Base-by-base conservation (phyloP, 495 filamentous ascomycete species). In the Massariosphaeria phaeospora region DNA sequence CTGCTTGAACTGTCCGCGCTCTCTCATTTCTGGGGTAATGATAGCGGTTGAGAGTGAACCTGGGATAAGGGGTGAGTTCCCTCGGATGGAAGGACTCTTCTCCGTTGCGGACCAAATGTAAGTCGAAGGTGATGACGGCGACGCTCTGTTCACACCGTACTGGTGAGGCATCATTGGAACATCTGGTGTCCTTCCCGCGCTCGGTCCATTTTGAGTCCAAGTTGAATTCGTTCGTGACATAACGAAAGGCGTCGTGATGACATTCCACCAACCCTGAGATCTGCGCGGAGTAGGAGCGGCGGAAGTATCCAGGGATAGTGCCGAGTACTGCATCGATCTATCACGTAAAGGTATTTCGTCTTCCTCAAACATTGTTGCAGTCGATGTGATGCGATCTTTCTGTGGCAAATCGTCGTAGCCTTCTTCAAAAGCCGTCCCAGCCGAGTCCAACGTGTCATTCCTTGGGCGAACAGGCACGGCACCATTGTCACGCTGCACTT, bases 191-290 rank as follows among this genome's bases (percentile, higher is more conserved):
- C 31, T 59, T 13, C 56, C 55, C 1, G 25, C 33, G 25, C 43
- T 57, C 8, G 33, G 27, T 2, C 44, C 56, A 39, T 34, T 27
- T 45, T 56, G 48, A 15, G 58, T 65, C 62, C 62, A 61, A 11
- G 39, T 24, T 6, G 58, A 62, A 36, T 65, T 62, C 8, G 48
- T 35, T 31, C 54, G 74, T 70, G 34, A 81, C 63, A 58, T 33
- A 20, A 54, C 65, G 49, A 95, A 84, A 0, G 90, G 90, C 1
- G 89, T 89, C 1, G 84, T 83, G 35, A 95, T 78, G 53, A 85
- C 78, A 55, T 87, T 90, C 90, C 90, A 96, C 90, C 90, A 96
- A 10, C 88, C 88, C 30, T 80, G 77, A 3, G 88, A 89, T 30
- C 78, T 72, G 10, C 77, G 76, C 38, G 80, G 76, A 33, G 77